phyloP scores from a whole-genome alignment of 441 rosid genomes.

The Corymbia citriodora region DNA sequence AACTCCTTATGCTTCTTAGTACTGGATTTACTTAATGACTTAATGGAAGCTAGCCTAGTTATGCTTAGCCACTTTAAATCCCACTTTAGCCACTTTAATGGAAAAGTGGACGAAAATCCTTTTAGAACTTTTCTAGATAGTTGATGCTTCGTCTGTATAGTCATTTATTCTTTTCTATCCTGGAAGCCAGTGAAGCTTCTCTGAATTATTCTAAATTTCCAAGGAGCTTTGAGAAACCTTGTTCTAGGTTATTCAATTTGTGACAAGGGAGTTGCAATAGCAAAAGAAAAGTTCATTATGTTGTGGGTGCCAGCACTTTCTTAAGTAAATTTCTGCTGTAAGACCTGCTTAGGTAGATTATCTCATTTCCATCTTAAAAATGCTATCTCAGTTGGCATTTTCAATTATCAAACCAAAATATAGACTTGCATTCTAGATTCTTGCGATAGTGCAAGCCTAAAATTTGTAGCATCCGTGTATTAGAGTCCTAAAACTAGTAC shows the following conservation, averaged over 20 bases:
- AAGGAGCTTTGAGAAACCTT: background rate
- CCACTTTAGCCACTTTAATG: background rate
- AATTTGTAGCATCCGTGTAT: background rate
- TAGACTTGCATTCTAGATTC: background rate
- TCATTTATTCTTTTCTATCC: background rate
- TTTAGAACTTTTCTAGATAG: background rate
- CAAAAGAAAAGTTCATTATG: background rate
- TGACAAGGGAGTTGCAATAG: background rate
- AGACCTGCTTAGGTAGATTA: background rate
- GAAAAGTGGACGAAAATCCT: background rate
- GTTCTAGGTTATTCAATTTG: background rate
- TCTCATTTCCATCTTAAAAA: background rate
- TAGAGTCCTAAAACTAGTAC: background rate
- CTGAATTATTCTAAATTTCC: background rate
- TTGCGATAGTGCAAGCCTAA: background rate
- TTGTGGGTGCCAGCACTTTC: background rate
- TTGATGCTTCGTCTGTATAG: background rate
- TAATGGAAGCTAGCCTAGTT: background rate
- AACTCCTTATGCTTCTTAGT: slow-evolving; percentile 1
- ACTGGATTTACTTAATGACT: background rate
- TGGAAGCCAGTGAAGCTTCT: background rate
- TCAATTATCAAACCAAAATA: background rate
- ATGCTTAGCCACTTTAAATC: background rate
- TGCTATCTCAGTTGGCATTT: background rate
- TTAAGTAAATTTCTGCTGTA: background rate